Conservation (phyloP, 1,139 yeast species). For the Zygotorulaspora mrakii region DNA sequence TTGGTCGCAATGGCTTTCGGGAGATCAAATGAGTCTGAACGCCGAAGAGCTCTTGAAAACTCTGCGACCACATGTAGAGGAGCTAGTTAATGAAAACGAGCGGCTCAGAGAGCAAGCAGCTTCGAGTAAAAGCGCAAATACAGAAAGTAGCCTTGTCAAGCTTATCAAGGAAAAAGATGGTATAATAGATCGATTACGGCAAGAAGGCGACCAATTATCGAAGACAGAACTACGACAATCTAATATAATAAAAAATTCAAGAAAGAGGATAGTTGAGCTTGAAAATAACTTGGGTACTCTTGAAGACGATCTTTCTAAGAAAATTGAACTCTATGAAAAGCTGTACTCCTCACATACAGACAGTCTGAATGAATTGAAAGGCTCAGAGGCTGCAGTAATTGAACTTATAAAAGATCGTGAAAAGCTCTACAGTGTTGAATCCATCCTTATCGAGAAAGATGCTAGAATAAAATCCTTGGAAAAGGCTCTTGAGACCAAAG, state of each 20-base stretch:
- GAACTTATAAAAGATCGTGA: slow-evolving; percentile 14
- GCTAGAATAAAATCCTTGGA: slow-evolving; percentile 39
- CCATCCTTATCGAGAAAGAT: slow-evolving; percentile 5
- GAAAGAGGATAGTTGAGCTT: slow-evolving; percentile 43
- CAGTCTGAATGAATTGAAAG: slow-evolving; percentile 34
- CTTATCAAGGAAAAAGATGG: slow-evolving; percentile 35
- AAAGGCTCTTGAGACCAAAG: slow-evolving; percentile 39
- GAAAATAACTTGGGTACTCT: slow-evolving; percentile 47
- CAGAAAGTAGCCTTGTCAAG: slow-evolving; percentile 18
- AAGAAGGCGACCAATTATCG: slow-evolving; percentile 78
- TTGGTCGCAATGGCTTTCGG: slow-evolving; percentile 24
- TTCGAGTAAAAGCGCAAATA: slow-evolving; percentile 4
- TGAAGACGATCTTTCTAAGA: slow-evolving; percentile 33
- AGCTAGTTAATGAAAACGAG: slow-evolving; percentile 10
- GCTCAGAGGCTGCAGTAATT: slow-evolving; percentile 30
- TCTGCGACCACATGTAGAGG: slow-evolving; percentile 23
- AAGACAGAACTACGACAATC: slow-evolving; percentile 67
- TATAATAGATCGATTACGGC: slow-evolving; percentile 48
- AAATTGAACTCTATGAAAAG: slow-evolving; percentile 17
- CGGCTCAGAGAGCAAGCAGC: slow-evolving; percentile 14
- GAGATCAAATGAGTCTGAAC: slow-evolving; percentile 17
- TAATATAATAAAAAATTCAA: slow-evolving; percentile 62
- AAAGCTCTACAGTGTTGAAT: slow-evolving; percentile 19
- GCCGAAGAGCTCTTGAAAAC: slow-evolving; percentile 24
- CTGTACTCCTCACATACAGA: slow-evolving; percentile 9